Base-by-base conservation (phyloP, 441 rosid species). In the Populus tomentosa region DNA sequence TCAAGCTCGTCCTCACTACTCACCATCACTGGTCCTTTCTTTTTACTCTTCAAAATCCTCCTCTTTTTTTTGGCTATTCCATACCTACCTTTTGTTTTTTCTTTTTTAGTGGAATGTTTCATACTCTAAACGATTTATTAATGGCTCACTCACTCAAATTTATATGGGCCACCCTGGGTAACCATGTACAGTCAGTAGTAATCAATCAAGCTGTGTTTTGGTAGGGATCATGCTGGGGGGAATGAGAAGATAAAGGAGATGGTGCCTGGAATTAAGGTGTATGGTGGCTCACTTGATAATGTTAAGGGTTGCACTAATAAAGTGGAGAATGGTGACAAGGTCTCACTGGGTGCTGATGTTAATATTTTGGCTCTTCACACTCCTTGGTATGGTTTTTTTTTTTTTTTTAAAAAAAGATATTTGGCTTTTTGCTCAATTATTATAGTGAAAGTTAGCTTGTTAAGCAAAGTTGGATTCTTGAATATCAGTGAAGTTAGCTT, bases 161-260 rank as follows among this genome's bases (percentile, higher is more conserved):
- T 53, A 53, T 53, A 53, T 53, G 61, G 61, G 61, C 21, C 2
- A 0, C n/a, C 61, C 0, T 5, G n/a, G 61, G n/a, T 18, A 53
- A 53, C 8, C 61, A 53, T 53, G n/a, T 63, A 1, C 67, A 63
- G 32, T 10, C 10, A 63, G 16, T 63, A 21, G 32, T 26, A 67
- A 53, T 53, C 36, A 16, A 67, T 7, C 36, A 40, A 38, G 5
- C 16, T 21, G 24, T 40, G 20, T 10, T 50, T 35, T 77, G 76
- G 62, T 68, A 93, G 97, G 99, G 98, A 93, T 86, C 99, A 95
- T 83, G 92, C 99, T 6, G 96, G 98, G 61, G 98, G 99, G 7
- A 95, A 95, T 75, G 94, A 86, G 56, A 90, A 86, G 86, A 89
- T 95, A 10, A 95, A 88, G 89, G 73, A 86, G 79, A 80, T 91